These are phyloP conservation scores for Globomyces pollinis-pini DNA, from an alignment of 192 early-diverging fungal species.

Conservation along the genomic window DNA sequence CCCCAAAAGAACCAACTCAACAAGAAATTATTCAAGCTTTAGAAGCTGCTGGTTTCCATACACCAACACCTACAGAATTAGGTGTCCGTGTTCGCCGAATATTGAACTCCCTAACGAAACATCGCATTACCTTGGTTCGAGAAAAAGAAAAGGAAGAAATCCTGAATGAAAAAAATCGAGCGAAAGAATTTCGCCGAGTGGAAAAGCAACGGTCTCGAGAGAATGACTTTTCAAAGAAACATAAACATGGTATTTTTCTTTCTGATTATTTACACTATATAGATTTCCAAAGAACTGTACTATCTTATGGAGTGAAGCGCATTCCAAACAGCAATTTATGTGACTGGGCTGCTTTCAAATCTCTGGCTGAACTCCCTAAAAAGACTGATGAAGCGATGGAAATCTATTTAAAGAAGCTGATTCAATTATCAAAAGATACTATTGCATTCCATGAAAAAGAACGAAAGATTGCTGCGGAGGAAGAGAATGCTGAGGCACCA, in stretches of 20 bases:
- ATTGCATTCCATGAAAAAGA: conserved; percentile 24
- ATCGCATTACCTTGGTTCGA: conserved; percentile 21
- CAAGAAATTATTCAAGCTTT: conserved; percentile 11
- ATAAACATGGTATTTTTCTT: conserved; percentile 25
- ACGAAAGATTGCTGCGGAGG: neutral
- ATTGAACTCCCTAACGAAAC: conserved; percentile 31
- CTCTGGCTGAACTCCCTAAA: conserved; percentile 52
- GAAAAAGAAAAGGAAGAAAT: conserved; percentile 28
- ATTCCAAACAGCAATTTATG: conserved; percentile 4
- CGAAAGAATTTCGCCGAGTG: conserved; percentile 33
- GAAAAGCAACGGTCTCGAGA: conserved; percentile 21
- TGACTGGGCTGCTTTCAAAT: conserved; percentile 65
- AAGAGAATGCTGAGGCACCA: conserved; percentile 32
- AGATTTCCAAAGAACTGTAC: conserved; percentile 43
- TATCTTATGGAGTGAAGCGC: conserved; percentile 43
- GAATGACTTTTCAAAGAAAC: conserved; percentile 37
- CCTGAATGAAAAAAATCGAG: conserved; percentile 20
- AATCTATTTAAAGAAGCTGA: conserved; percentile 50
- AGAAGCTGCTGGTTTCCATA: conserved; percentile 9
- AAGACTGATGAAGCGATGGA: conserved; percentile 65
- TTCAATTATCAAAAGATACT: conserved; percentile 53
- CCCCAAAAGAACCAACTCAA: conserved; percentile 13
- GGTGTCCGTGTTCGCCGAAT: conserved; percentile 40
- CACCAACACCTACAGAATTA: conserved; percentile 40
- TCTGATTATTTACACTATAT: too few species aligned